Evolutionary conservation across 352 stramenopile genomes (phyloP).

Genomic region (Pythium plurisporium): DNA sequence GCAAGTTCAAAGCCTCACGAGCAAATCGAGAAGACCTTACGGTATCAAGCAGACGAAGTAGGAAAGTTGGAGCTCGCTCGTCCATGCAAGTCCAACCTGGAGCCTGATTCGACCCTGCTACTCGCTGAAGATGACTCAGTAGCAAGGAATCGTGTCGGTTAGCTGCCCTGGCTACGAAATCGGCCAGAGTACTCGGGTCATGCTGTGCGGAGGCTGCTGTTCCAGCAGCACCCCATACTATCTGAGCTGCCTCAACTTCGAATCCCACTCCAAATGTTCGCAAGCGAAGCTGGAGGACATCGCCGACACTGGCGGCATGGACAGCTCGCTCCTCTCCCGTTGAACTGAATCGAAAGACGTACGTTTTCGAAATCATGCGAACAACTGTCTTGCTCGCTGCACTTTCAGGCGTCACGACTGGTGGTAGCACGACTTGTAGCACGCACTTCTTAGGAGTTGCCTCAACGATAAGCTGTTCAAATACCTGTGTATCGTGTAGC

Average conservation of each 20-base stretch:
- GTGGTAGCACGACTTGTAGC: conserved; percentile 5
- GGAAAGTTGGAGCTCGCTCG: not conserved
- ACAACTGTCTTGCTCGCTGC: not conserved
- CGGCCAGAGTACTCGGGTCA: not conserved
- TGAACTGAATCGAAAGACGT: conserved; percentile 31
- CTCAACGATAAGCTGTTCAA: conserved; percentile 22
- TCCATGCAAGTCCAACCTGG: no score
- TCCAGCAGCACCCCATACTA: not conserved
- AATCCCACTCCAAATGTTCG: conserved; percentile 1
- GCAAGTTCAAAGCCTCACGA: not conserved
- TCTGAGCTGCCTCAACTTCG: not conserved
- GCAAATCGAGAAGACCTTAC: not conserved
- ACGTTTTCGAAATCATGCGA: conserved; percentile 32
- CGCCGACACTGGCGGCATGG: conserved; percentile 6
- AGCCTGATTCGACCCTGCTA: no score
- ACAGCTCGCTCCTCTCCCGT: not conserved
- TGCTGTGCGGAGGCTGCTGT: not conserved
- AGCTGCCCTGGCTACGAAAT: not conserved
- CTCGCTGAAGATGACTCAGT: not conserved
- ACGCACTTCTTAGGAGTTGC: conserved; percentile 19
- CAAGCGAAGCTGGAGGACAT: conserved; percentile 23
- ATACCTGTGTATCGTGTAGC: not conserved
- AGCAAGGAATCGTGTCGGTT: not conserved
- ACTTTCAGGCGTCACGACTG: not conserved
- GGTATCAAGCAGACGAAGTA: conserved; percentile 3